Evolutionary conservation across 2,329 filamentous ascomycete genomes (phyloP).

Genomic region (Fusarium chaquense): DNA sequence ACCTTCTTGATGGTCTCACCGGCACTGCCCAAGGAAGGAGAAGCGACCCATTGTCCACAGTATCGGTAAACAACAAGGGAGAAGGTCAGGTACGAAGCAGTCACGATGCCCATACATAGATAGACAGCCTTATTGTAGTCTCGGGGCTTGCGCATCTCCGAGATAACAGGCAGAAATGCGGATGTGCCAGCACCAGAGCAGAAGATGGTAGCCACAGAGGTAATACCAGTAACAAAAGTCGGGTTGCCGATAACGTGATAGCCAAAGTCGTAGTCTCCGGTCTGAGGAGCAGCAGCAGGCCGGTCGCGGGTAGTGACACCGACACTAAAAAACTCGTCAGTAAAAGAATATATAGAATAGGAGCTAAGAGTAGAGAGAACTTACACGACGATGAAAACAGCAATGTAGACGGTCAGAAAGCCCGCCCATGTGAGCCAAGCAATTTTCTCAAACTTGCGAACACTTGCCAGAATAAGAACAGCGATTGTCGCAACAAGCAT

Average conservation of each 20-base stretch:
- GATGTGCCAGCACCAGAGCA: conserved; percentile 61
- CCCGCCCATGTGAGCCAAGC: conserved; percentile 64
- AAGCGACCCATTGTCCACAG: conserved; percentile 48
- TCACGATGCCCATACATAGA: conserved; percentile 43
- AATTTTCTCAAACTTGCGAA: conserved; percentile 58
- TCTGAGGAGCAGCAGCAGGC: conserved; percentile 67
- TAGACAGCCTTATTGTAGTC: conserved; percentile 46
- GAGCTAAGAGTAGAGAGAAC: neutral
- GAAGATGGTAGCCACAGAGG: conserved; percentile 57
- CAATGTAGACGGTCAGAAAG: conserved; percentile 66
- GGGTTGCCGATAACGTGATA: conserved; percentile 64
- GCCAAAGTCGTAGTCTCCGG: conserved; percentile 66
- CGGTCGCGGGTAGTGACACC: conserved; percentile 61
- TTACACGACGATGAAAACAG: conserved; percentile 64
- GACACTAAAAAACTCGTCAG: conserved; percentile 20
- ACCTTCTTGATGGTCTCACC: conserved; percentile 51
- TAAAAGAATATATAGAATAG: neutral
- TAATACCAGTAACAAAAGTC: conserved; percentile 66
- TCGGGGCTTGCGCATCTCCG: conserved; percentile 61
- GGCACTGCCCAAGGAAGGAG: conserved; percentile 48
- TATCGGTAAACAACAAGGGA: conserved; percentile 50
- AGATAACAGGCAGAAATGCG: conserved; percentile 59
- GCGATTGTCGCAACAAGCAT: conserved; percentile 64
- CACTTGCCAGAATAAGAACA: conserved; percentile 62
- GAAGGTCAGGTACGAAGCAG: conserved; percentile 47